Evolutionary conservation across 2,329 filamentous ascomycete genomes (phyloP).

Genomic region (Rutstroemia sp.): DNA sequence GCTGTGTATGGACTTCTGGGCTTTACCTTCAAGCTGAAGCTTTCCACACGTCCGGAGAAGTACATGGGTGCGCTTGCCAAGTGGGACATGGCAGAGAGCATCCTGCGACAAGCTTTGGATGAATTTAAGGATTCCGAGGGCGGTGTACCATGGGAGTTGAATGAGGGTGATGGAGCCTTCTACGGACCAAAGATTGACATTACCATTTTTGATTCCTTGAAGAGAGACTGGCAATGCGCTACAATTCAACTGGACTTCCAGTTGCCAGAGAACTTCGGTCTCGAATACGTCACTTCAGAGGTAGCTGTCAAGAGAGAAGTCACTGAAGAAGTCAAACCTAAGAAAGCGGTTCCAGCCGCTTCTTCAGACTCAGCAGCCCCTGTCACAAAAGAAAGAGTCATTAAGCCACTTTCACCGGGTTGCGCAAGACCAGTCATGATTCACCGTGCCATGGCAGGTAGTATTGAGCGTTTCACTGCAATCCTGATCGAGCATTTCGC

Average conservation of each 20-base stretch:
- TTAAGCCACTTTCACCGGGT: constrained; percentile 52
- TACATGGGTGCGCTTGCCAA: constrained; percentile 79
- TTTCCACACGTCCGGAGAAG: constrained; percentile 85
- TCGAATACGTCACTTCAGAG: constrained; percentile 77
- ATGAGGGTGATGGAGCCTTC: constrained; percentile 93
- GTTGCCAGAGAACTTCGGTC: constrained; percentile 74
- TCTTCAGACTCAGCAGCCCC: constrained; percentile 31
- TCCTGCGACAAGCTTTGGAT: constrained; percentile 71
- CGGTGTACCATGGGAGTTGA: constrained; percentile 75
- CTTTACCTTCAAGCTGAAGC: constrained; percentile 87
- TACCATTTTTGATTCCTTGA: constrained; percentile 80
- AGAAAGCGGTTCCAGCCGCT: constrained; percentile 34
- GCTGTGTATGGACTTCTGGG: constrained; percentile 76
- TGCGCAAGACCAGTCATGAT: constrained; percentile 81
- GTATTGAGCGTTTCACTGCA: constrained; percentile 62
- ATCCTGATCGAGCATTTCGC: constrained; percentile 80
- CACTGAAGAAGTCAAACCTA: constrained; percentile 32
- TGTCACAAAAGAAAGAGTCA: constrained; percentile 36
- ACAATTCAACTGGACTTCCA: constrained; percentile 95
- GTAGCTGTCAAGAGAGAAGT: constrained; percentile 37
- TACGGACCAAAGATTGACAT: constrained; percentile 99
- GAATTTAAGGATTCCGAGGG: constrained; percentile 54
- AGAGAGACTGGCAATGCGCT: constrained; percentile 80
- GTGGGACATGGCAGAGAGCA: constrained; percentile 82
- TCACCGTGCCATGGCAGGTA: constrained; percentile 71